Base-by-base conservation (phyloP, 2,329 filamentous ascomycete species). In the Pseudogymnoascus sp. region DNA sequence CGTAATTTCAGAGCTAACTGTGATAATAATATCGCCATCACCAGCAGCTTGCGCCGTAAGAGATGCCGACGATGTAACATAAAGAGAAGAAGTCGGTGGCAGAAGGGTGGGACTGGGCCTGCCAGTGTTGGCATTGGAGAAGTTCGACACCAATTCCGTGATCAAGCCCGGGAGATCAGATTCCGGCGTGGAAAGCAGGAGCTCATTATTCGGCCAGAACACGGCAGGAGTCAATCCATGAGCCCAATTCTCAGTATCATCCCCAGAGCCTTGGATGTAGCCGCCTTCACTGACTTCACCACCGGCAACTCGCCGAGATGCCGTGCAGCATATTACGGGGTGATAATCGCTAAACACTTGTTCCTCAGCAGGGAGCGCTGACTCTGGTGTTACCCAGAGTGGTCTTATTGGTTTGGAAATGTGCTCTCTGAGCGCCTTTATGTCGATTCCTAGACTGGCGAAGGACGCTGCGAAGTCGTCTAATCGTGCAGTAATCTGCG, bases 211-310 rank as follows among this genome's bases (percentile, higher is more conserved):
- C 2, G 74, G 74, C 94, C 94, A 99, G 75, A 96, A 99, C 0
- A 93, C 66, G 0, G 78, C 73, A 0, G 93, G 85, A 0, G 90
- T 94, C 13, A 97, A 81, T 0, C 91, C 91, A 61, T 83, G 78
- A 1, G 92, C 88, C 94, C 94, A 99, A 68, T 90, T 91, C 78
- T 99, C 94, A 10, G 89, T 91, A 73, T 99, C 94, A 74, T 99
- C 94, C 2, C 89, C 94, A 0, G 93, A 93, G 59, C 94, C 94
- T 75, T 97, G 94, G 63, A 99, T 88, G 71, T 99, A 99, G 5
- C 86, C 87, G 2, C 82, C 84, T 70, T 88, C 86, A 29, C 84
- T 84, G 67, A 84, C 79, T 72, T 93, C 90, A 2, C 83, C 85
- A 10, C 86, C 88, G 1, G 77, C 76, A 0, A 92, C 86, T 13